Evolutionary conservation across 2,329 filamentous ascomycete species (phyloP).

Genomic region (Westerdykella aurantiaca): DNA sequence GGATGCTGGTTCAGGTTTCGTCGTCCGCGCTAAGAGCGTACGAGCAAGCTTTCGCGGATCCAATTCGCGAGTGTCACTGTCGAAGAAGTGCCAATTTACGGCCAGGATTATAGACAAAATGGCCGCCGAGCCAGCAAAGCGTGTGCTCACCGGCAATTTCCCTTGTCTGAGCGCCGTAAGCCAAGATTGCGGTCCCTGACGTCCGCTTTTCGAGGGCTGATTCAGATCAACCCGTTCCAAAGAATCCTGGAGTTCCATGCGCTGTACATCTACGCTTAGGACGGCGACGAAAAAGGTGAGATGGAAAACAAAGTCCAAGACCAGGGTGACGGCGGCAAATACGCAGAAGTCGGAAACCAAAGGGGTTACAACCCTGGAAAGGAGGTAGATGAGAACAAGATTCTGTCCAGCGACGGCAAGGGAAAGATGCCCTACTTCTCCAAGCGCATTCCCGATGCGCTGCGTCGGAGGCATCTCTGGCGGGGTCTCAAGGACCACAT

Average conservation of each 20-base stretch:
- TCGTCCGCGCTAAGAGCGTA: constrained; percentile 16
- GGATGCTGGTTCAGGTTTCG: constrained; percentile 9
- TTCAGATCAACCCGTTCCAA: constrained; percentile 44
- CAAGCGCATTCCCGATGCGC: constrained; percentile 68
- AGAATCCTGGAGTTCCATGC: constrained; percentile 69
- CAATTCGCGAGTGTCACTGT: constrained; percentile 45
- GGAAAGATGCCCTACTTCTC: constrained; percentile 64
- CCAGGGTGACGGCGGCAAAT: constrained; percentile 67
- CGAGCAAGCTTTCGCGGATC: constrained; percentile 14
- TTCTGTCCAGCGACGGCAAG: constrained; percentile 65
- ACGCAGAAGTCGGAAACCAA: constrained; percentile 70
- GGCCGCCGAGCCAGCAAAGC: constrained; percentile 68
- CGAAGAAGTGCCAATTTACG: constrained; percentile 73
- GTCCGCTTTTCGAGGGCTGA: constrained; percentile 42
- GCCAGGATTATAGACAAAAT: constrained; percentile 67
- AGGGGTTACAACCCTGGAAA: constrained; percentile 63
- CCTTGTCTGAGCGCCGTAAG: constrained; percentile 57
- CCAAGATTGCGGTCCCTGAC: constrained; percentile 50
- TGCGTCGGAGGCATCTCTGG: constrained; percentile 61
- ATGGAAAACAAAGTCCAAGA: constrained; percentile 73
- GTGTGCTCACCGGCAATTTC: constrained; percentile 62
- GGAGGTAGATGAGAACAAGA: constrained; percentile 56
- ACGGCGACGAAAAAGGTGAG: constrained; percentile 76
- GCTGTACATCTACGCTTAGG: constrained; percentile 69
- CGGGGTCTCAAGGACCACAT: constrained; percentile 67